Evolutionary conservation across 805 yeast species (phyloP), one percentile per base, ranked within the genome.

Genomic region (Wickerhamiella lipophila): DNA sequence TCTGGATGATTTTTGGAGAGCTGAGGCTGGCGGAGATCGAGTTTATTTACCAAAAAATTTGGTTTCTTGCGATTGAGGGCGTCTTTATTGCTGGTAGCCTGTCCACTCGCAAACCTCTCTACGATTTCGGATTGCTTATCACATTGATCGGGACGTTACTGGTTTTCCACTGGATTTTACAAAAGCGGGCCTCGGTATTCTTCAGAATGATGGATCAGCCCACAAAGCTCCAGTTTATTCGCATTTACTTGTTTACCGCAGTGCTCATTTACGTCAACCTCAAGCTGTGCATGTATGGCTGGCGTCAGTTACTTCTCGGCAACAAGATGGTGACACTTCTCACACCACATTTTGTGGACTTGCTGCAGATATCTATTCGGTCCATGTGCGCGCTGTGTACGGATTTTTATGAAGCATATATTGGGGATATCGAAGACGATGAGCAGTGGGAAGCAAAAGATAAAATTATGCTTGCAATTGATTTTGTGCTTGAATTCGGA

Each of bases 111-210:
- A 75, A 71, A 41, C 67, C 71, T 51, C 68, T 68, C 44, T 55
- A 77, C 18, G 60, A 74, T 35, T 64, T 76, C n/a, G 72, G 69
- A 53, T 46, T 54, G 3, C 42, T 53, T 25, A 23, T 49, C 23
- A 49, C 54, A 6, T 35, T 50, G 5, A 19, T 55, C 4, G 57
- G 68, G 12, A 57, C 78, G 53, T 58, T 78, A 58, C 70, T 72
- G 58, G 78, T 81, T 1, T 78, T 82, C 67, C 95, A 87, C 60
- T 81, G 94, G 78, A 72, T 92, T 0, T 63, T 81, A 41, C 65
- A 68, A 34, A 79, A 76, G 49, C 60, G 83, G 21, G 64, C 74
- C 13, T 78, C 76, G 25, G 63, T 65, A 47, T 53, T 74, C 3
- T 69, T 72, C 57, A 81, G 76, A 58, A 64, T 66, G 32, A 62